Conservation (phyloP, 805 yeast genomes). For the Suhomyces pyralidae region DNA sequence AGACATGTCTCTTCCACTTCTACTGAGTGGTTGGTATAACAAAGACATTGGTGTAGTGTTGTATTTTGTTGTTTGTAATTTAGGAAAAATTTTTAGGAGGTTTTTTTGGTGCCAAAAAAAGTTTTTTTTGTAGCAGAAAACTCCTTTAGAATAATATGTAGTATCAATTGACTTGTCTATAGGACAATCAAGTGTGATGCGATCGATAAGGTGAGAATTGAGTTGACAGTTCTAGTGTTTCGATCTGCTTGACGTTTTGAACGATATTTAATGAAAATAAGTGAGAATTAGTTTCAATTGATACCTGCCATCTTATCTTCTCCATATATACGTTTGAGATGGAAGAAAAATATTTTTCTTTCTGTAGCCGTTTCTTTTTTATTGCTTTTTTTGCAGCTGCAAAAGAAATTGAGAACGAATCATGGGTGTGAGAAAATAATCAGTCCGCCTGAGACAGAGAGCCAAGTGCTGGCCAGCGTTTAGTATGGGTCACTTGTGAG, state of each 20-base stretch:
- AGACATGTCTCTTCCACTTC: conserved; percentile 4
- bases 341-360: conserved; percentile 2
- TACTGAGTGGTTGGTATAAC: conserved; percentile 3
- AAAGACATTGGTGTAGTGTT: conserved; percentile 3
- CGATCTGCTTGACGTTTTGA: background rate
- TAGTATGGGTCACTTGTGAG: background rate
- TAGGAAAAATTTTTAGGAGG: background rate
- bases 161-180: background rate
- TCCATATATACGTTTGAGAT: conserved; percentile 6
- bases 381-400: conserved; percentile 7
- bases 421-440: background rate
- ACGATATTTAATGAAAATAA: background rate
- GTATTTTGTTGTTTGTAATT: background rate
- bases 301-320: conserved; percentile 5
- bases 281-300: background rate
- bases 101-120: background rate
- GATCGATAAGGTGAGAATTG: background rate
- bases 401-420: conserved; percentile 6
- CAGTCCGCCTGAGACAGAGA: background rate
- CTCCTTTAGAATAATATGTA: background rate
- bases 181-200: background rate
- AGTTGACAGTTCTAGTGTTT: background rate
- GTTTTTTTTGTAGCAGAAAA: background rate
- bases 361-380: conserved; percentile 4
- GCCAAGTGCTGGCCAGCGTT: background rate